Percentiles rank a stretch among this genome's conserved stretches.
phyloP scores from a whole-genome alignment of 768 basidiomycete genomes.

The Mycena rosella region DNA sequence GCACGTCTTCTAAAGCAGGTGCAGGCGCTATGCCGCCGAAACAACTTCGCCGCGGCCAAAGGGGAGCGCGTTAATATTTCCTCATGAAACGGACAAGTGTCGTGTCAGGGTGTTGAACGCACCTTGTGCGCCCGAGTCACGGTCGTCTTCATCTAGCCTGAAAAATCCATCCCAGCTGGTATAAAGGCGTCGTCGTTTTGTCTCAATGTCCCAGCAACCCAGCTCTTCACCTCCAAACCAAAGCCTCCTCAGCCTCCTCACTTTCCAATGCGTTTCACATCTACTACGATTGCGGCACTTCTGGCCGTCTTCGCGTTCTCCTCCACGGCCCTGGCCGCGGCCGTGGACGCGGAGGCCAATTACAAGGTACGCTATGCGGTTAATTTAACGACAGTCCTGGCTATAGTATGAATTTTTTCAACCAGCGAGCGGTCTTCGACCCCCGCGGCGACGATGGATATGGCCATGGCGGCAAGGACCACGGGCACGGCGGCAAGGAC shows the following conservation, averaged over 20 bases:
- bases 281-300: slow-evolving; percentile 4
- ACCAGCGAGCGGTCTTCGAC: neutral
- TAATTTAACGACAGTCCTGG: neutral
- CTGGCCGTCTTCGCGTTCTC: slow-evolving; percentile 6
- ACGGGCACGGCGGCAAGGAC: neutral
- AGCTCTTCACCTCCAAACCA: slow-evolving; percentile 9
- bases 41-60: too few relatives aligned
- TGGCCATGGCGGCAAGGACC: neutral
- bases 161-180: neutral
- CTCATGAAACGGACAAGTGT: neutral
- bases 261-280: slow-evolving; percentile 5
- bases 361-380: neutral
- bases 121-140: too few relatives aligned
- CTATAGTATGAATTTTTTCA: neutral
- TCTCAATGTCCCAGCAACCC: slow-evolving; percentile 23
- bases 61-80: too few relatives aligned
- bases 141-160: slow-evolving; percentile 10
- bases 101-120: neutral
- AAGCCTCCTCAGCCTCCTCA: neutral
- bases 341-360: neutral
- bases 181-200: slow-evolving; percentile 8
- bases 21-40: too few relatives aligned
- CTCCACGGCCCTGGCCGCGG: slow-evolving; percentile 2
- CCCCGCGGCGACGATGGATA: neutral
- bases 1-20: too few relatives aligned